Evolutionary conservation across 1,139 yeast species (phyloP).

Genomic region (Petasospora rhodanensis): DNA sequence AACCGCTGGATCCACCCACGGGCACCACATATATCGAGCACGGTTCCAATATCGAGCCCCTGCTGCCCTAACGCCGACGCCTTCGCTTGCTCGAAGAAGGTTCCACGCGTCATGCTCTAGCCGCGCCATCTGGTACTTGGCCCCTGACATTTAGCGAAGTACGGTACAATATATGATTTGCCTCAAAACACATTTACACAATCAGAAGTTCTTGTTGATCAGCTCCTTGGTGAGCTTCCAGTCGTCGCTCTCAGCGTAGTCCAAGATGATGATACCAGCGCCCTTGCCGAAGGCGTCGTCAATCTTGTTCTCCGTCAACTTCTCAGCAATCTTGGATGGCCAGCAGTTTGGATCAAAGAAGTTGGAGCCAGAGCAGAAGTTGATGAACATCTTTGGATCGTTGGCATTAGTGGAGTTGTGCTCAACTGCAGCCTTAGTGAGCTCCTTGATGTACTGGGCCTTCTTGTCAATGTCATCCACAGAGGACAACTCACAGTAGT

Average conservation of each 20-base stretch:
- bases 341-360: conserved; percentile 69
- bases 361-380: conserved; percentile 73
- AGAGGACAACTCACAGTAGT: conserved; percentile 61
- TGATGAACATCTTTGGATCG: conserved; percentile 59
- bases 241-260: conserved; percentile 58
- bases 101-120: no score
- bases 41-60: no score
- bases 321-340: conserved; percentile 65
- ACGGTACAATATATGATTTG: no score
- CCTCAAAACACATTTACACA: neutral
- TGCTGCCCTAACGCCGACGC: no score
- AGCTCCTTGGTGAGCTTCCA: conserved; percentile 55
- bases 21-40: no score
- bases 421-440: conserved; percentile 49
- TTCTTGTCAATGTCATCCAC: conserved; percentile 55
- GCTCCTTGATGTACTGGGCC: conserved; percentile 51
- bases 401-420: conserved; percentile 41
- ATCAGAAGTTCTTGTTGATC: conserved; percentile 51
- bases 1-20: no score
- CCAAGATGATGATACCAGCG: conserved; percentile 60
- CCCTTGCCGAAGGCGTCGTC: conserved; percentile 49
- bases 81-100: no score
- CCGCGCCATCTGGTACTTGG: no score
- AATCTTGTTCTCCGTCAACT: conserved; percentile 44
- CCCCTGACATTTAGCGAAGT: no score